Base-by-base conservation (phyloP, 768 basidiomycete species). In the Coprinopsis strossmayeri region DNA sequence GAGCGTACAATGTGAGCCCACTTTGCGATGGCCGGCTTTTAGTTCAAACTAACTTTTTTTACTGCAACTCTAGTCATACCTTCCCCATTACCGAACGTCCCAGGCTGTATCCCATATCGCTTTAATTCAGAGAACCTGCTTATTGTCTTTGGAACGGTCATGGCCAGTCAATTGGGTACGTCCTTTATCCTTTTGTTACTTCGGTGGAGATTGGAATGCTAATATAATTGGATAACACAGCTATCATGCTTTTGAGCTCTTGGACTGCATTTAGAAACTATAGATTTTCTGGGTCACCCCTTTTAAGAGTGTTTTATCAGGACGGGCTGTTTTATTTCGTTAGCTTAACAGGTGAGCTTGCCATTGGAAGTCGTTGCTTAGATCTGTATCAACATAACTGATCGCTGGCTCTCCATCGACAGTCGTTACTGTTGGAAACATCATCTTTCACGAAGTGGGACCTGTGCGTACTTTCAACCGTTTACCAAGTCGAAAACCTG, bases 401-500 rank as follows among this genome's bases (percentile, higher is more conserved):
- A n/a, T n/a, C n/a, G n/a, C n/a, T n/a, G n/a, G n/a, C n/a, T n/a
- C n/a, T n/a, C n/a, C n/a, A n/a, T n/a, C n/a, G n/a, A n/a, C n/a
- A 51, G 50, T 18, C 3, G 50, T 51, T 13, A 51, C 50, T n/a
- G 17, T 51, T n/a, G 50, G 50, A 21, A 51, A 51, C 38, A 51
- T 51, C 37, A 51, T 51, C 15, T 51, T 51, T 37, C 44, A 46
- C n/a, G 17, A 28, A 27, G 32, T 20, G 11, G 50, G 28, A 2
- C 50, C 50, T 5, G 50, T 51, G 28, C 17, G 40, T 21, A 13
- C 5, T 32, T 12, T 4, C 25, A 4, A 42, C 11, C 28, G 17
- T 28, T n/a, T 24, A 20, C 20, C 13, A 2, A 23, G 12, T 15
- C 13, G 21, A 2, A 24, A 17, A n/a, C n/a, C 47, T 41, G 21